Evolutionary conservation across 176 grass and related monocot species (phyloP).

Genomic region (Triticum monococcum): DNA sequence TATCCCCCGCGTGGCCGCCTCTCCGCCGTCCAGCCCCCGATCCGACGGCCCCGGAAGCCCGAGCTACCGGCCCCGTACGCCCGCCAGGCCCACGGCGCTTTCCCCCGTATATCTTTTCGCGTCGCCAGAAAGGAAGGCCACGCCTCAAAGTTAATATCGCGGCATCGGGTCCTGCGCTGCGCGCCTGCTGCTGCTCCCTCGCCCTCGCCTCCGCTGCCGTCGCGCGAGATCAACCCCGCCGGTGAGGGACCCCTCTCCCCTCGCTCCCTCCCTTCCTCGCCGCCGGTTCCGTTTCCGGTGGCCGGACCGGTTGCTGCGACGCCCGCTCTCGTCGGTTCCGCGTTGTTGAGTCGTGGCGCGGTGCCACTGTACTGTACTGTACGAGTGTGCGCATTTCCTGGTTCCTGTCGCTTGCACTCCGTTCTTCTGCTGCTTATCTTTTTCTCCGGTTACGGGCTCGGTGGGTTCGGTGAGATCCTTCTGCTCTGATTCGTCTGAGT

Average conservation of each 20-base stretch:
- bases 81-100: background rate
- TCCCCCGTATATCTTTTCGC: background rate
- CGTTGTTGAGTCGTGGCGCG: background rate
- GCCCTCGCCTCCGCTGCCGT: conserved; percentile 3
- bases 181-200: background rate
- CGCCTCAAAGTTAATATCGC: conserved; percentile 21
- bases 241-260: background rate
- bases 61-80: background rate
- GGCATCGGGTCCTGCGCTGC: background rate
- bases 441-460: background rate
- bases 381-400: conserved; percentile 7
- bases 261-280: background rate
- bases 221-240: conserved; percentile 19
- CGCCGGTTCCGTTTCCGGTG: background rate
- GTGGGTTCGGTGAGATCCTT: background rate
- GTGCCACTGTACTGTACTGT: background rate
- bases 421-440: background rate
- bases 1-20: conserved; percentile 22
- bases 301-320: background rate
- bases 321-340: no score
- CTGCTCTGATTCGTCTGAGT: background rate
- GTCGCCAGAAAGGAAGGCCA: conserved; percentile 30
- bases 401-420: background rate
- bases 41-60: background rate
- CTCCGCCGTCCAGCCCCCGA: rapidly evolving